Base-by-base conservation (phyloP, 2,329 filamentous ascomycete genomes). In the Tetracladium maxilliforme region DNA sequence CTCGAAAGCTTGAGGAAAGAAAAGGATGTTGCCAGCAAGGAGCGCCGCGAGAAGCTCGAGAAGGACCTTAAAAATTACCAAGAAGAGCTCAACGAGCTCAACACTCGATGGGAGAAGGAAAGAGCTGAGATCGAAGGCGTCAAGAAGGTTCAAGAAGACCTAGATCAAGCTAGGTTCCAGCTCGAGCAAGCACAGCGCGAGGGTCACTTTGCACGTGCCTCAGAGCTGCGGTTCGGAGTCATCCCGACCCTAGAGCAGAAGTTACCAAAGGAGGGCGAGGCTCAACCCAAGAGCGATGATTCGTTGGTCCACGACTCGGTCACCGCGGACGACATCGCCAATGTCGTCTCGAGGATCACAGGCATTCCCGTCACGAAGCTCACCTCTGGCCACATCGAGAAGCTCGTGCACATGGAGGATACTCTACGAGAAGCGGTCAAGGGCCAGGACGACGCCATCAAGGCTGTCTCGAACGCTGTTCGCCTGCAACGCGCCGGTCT, bases 391-490 rank as follows among this genome's bases (percentile, higher is more conserved):
- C 87, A 95, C 39, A 79, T 92, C 20, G 86, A 95, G 48, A 93
- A 93, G 52, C 61, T 98, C 15, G 78, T 98, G 10, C 76, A 83
- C 41, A 95, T 95, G 86, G 90, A 98, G 49, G 83, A 93, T 33
- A 79, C 71, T 1, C 64, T 98, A 7, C 68, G 82, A 5, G 62
- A 84, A 42, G 78, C 79, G 5, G 78, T 98, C 27, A 77, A 83
- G 35, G 90, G 90, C 4, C 90, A 98, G 47, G 87, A 95, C 35
- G 86, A 95, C 42, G 90, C 90, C 6, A 69, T 98, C 30, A 76
- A 76, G 35, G 81, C 86, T 11, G 87, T 95, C 2, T 78, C 87
- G 17, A 80, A 95, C 44, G 90, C 90, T 1, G 87, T 98, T 7
- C 73, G 90, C 12, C 78, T 94, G 60, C 90, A 95, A 50, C 70